Conservation (phyloP, 768 basidiomycete genomes). For the Lyophyllum decastes region DNA sequence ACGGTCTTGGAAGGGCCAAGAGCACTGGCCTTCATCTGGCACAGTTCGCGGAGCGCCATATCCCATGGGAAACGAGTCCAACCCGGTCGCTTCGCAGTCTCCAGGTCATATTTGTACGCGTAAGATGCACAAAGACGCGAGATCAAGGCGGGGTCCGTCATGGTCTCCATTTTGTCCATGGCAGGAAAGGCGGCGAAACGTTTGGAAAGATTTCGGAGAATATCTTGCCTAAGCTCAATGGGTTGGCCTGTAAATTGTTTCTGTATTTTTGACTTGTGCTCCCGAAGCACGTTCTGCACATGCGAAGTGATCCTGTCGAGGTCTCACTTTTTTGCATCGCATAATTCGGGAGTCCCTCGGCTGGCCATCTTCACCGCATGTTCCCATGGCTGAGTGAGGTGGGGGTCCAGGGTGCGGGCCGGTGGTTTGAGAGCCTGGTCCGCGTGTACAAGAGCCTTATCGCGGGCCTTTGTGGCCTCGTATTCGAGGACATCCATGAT, state of each 20-base stretch:
- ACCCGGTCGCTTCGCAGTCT: not conserved
- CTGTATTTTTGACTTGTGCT: constrained; percentile 20
- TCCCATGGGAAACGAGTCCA: constrained; percentile 53
- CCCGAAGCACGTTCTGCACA: constrained; percentile 32
- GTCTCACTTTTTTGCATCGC: constrained; percentile 29
- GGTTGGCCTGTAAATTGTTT: constrained; percentile 34
- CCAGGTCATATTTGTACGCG: constrained; percentile 43
- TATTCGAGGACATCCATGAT: constrained; percentile 30
- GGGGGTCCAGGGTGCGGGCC: constrained; percentile 17
- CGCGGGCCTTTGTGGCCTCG: constrained; percentile 14
- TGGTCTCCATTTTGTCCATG: constrained; percentile 21
- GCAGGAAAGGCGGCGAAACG: constrained; percentile 36
- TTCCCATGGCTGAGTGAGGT: constrained; percentile 37
- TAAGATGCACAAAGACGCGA: constrained; percentile 48
- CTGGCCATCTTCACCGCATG: constrained; percentile 27
- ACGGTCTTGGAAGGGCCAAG: constrained; percentile 41
- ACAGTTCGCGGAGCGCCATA: constrained; percentile 49
- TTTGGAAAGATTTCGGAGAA: constrained; percentile 41
- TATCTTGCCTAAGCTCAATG: constrained; percentile 51
- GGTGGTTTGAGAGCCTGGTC: constrained; percentile 22
- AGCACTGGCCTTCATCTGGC: constrained; percentile 49
- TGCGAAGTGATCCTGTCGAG: constrained; percentile 38
- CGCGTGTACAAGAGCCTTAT: constrained; percentile 14
- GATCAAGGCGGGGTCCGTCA: constrained; percentile 30
- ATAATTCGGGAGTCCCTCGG: constrained; percentile 14